Evolutionary conservation across 257 asterid genomes (phyloP), one percentile per base, ranked within the genome.

Genomic region (Cordia subcordata): DNA sequence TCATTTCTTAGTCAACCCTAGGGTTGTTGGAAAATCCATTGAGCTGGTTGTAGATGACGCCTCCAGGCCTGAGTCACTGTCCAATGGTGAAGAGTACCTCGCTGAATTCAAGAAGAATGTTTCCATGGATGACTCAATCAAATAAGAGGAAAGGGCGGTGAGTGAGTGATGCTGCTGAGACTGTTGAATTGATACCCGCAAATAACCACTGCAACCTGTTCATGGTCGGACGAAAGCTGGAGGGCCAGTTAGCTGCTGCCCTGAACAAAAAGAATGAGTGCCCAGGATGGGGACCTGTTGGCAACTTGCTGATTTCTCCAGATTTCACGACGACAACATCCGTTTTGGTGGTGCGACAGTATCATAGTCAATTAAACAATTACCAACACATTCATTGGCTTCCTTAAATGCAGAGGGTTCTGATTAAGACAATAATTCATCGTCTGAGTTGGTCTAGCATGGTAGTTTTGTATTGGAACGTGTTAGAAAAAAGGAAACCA

Each of bases 291-390:
- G 94, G 88, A 3, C 85, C 85, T 0, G 23, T 82, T 0, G 86
- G 85, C 16, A 82, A 72, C 57, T 19, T 85, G 60, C 23, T 85
- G 62, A 69, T 76, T 5, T 65, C 76, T n/a, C 56, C 80, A 10
- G 76, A 67, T 0, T 68, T 77, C 0, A 58, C 80, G 5, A 67
- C 77, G 11, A 60, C 63, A n/a, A 80, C 89, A 40, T 85, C 94
- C 9, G 80, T 82, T 22, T 67, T 83, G 66, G 83, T 85, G 58
- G 82, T 84, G 75, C 93, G 79, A 71, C 86, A 84, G 47, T 73
- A 84, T 68, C 58, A 72, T 44, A 63, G 46, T 16, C 54, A 56
- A 72, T n/a, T n/a, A n/a, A n/a, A n/a, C n/a, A n/a, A n/a, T 45
- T 79, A 32, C 56, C 77, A 0, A 72, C 75, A 14, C 65, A 49